Conservation (phyloP, 768 basidiomycete species). For the Cytidiella melzeri region DNA sequence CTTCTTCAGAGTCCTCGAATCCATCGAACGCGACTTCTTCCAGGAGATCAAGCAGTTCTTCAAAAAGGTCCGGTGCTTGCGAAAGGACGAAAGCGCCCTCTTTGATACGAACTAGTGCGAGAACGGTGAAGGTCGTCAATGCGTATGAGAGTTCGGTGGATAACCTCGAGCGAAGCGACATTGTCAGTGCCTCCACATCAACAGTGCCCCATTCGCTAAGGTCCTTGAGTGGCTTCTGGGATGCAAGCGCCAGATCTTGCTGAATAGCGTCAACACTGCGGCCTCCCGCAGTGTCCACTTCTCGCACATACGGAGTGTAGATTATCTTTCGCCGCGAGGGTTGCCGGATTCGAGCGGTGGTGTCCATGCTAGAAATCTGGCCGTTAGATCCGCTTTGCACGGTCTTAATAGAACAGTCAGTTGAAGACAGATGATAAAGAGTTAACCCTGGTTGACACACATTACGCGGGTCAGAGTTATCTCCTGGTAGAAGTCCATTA, state of each 20-base stretch:
- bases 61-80: slow-evolving; percentile 74
- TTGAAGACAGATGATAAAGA: neutral
- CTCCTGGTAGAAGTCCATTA: slow-evolving; percentile 12
- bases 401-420: neutral
- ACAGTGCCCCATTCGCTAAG: slow-evolving; percentile 84
- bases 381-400: neutral
- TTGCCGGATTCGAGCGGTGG: slow-evolving; percentile 14
- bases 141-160: slow-evolving; percentile 84
- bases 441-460: slow-evolving; percentile 14
- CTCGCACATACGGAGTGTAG: slow-evolving; percentile 77
- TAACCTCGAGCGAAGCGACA: slow-evolving; percentile 85
- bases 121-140: slow-evolving; percentile 76
- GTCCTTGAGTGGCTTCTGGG: slow-evolving; percentile 56
- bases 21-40: slow-evolving; percentile 74
- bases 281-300: slow-evolving; percentile 72
- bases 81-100: slow-evolving; percentile 55
- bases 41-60: slow-evolving; percentile 81
- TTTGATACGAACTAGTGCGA: slow-evolving; percentile 67
- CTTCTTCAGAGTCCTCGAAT: slow-evolving; percentile 34
- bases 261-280: slow-evolving; percentile 69
- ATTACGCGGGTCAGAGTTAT: slow-evolving; percentile 22
- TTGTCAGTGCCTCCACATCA: slow-evolving; percentile 89
- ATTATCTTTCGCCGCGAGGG: slow-evolving; percentile 70
- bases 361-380: neutral
- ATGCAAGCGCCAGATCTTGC: slow-evolving; percentile 46